Base-by-base conservation (phyloP, 257 asterid species). In the Solanum medicagineum region DNA sequence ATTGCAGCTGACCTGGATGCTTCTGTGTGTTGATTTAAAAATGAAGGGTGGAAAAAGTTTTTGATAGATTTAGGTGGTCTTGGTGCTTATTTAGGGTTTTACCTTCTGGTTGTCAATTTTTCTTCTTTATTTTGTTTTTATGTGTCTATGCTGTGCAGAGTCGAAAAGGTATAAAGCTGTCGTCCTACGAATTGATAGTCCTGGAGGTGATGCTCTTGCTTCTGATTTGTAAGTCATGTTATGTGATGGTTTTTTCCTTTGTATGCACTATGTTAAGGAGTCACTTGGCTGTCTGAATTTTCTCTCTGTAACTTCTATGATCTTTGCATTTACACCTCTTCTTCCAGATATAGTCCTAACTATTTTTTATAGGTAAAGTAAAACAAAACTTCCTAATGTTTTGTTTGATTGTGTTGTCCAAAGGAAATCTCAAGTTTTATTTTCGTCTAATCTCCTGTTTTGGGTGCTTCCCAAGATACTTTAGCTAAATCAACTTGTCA, bases 121-220 rank as follows among this genome's bases (percentile, higher is more conserved):
- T 77, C 66, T 54, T 79, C 19, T 10, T 26, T 79, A 17, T 53
- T 16, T 73, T 29, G 49, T 36, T 26, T 53, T 79, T 29, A 26
- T 29, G 83, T 32, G 12, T 55, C 47, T 49, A 55, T 59, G 83
- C 54, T 62, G 87, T 83, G 88, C 97, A 96, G 99, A 95, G 84
- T 96, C 99, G 24, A 93, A 95, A 87, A 90, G 79, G 91, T 96
- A 91, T 85, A 96, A 95, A 89, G 99, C 99, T 81, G 98, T 91
- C 74, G 84, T 96, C 85, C 89, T 96, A 83, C 98, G 98, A 59
- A 96, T 96, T 86, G 99, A 96, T 87, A 96, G 99, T 90, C 98
- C 98, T 80, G 99, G 99, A 83, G 99, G 99, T 63, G 99, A 96
- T 90, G 99, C 98, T 70, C 99, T 96, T 88, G 99, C 99, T 81